Percentiles rank a stretch among this genome's conserved stretches.
Evolutionary conservation across 2,329 filamentous ascomycete species (phyloP).

Genomic region (Furcasterigmium sp.): DNA sequence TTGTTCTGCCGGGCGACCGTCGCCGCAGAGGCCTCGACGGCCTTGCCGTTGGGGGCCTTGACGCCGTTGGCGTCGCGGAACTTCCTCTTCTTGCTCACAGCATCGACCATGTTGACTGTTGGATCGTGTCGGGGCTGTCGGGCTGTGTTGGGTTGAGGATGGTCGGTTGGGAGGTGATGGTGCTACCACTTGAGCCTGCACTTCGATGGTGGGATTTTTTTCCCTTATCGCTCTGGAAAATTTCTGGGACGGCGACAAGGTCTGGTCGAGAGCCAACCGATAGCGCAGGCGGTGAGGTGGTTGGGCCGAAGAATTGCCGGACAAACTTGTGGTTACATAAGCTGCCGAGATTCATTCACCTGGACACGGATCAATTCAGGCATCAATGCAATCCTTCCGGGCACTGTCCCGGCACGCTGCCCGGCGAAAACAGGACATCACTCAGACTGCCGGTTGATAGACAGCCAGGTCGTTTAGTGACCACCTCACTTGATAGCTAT

Average conservation of each 20-base stretch:
- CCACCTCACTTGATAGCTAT: too few relatives aligned
- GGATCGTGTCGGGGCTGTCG: neutral
- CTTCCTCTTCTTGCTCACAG: slow-evolving; percentile 37
- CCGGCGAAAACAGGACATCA: too few relatives aligned
- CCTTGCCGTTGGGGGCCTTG: slow-evolving; percentile 27
- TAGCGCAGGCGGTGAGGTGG: slow-evolving; percentile 1
- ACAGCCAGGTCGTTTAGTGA: too few relatives aligned
- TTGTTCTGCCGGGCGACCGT: slow-evolving; percentile 30
- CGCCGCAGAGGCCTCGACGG: slow-evolving; percentile 22
- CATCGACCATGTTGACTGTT: slow-evolving; percentile 1
- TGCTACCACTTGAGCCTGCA: neutral
- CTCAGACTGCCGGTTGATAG: too few relatives aligned
- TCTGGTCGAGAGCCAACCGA: too few relatives aligned
- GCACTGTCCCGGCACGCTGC: too few relatives aligned
- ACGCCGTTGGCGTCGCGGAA: slow-evolving; percentile 23
- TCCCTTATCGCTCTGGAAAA: slow-evolving; percentile 9
- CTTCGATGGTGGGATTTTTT: slow-evolving; percentile 9
- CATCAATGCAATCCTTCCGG: too few relatives aligned
- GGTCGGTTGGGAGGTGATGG: neutral
- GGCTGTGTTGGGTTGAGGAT: neutral
- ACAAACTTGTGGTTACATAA: neutral
- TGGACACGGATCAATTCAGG: too few relatives aligned
- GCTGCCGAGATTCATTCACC: too few relatives aligned
- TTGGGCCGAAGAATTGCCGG: neutral
- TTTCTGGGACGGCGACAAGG: slow-evolving; percentile 5